Evolutionary conservation across 2,329 filamentous ascomycete genomes (phyloP).

Genomic region (Botrytis squamosa): DNA sequence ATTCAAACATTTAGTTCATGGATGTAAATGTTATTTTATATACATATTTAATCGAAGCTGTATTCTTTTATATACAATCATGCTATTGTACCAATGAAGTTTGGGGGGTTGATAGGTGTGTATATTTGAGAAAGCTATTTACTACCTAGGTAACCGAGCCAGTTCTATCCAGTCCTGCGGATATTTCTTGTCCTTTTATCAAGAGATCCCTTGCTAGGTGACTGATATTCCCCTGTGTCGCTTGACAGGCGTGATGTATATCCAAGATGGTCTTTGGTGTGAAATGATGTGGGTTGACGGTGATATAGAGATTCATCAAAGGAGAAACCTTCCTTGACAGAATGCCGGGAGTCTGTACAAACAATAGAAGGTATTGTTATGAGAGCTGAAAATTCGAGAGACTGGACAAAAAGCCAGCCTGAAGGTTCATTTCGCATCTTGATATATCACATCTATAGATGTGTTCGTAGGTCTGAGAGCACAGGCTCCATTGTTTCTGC

Average conservation of each 20-base stretch:
- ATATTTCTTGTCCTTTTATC: background rate
- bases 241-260: background rate
- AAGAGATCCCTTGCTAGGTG: background rate
- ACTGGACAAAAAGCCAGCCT: background rate
- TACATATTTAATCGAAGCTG: background rate
- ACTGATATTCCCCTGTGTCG: background rate
- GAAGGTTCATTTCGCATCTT: background rate
- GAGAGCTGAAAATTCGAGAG: background rate
- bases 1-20: background rate
- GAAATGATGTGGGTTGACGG: background rate
- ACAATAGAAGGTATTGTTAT: background rate
- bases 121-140: background rate
- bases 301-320: background rate
- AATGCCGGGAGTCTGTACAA: background rate
- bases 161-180: background rate
- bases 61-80: background rate
- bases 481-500: background rate
- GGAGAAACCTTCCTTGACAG: background rate
- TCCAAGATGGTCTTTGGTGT: background rate
- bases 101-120: fast-evolving
- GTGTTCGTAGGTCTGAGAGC: background rate
- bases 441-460: background rate
- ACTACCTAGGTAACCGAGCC: background rate
- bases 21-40: fast-evolving
- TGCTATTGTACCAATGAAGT: background rate